These are phyloP conservation scores for Drechslerella coelobrocha DNA, from an alignment of 2,329 filamentous ascomycete genomes.

Conservation along the genomic window DNA sequence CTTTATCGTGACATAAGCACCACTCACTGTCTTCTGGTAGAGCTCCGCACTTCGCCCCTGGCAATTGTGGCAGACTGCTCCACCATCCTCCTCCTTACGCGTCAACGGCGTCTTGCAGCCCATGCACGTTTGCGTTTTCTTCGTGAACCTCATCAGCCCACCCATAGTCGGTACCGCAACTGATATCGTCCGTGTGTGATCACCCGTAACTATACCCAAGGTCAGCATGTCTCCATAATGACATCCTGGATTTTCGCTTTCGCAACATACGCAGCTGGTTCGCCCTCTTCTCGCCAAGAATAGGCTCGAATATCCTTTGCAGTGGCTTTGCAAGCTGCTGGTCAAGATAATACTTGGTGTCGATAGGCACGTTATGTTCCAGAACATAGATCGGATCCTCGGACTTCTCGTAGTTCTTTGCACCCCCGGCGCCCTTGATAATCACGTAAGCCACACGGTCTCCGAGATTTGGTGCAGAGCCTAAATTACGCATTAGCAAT, in stretches of 20 bases:
- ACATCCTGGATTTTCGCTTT: background rate
- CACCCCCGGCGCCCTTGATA: slow-evolving; percentile 84
- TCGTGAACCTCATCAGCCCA: slow-evolving; percentile 96
- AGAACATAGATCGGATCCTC: slow-evolving; percentile 97
- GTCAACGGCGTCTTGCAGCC: slow-evolving; percentile 96
- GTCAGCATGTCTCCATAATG: background rate
- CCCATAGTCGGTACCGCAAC: slow-evolving; percentile 90
- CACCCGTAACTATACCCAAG: slow-evolving; percentile 70
- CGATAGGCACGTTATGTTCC: slow-evolving; percentile 96
- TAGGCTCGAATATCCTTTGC: slow-evolving; percentile 94
- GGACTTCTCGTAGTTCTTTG: slow-evolving; percentile 95
- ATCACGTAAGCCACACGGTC: slow-evolving; percentile 99
- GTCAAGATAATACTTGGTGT: slow-evolving; percentile 97
- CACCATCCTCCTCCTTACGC: slow-evolving; percentile 76
- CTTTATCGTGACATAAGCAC: too few relatives aligned
- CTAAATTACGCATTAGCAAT: slow-evolving; percentile 7
- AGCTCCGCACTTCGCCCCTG: slow-evolving; percentile 84
- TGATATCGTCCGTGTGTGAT: slow-evolving; percentile 92
- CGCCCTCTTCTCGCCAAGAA: slow-evolving; percentile 90
- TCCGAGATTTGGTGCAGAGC: slow-evolving; percentile 88
- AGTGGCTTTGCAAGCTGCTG: slow-evolving; percentile 97
- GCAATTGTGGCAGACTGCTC: slow-evolving; percentile 88
- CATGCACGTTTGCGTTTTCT: slow-evolving; percentile 98
- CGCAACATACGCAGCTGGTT: slow-evolving; percentile 68
- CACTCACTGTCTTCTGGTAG: slow-evolving; percentile 77